Evolutionary conservation across 345 rosid genomes (phyloP).

Genomic region (Brassica rapa): DNA sequence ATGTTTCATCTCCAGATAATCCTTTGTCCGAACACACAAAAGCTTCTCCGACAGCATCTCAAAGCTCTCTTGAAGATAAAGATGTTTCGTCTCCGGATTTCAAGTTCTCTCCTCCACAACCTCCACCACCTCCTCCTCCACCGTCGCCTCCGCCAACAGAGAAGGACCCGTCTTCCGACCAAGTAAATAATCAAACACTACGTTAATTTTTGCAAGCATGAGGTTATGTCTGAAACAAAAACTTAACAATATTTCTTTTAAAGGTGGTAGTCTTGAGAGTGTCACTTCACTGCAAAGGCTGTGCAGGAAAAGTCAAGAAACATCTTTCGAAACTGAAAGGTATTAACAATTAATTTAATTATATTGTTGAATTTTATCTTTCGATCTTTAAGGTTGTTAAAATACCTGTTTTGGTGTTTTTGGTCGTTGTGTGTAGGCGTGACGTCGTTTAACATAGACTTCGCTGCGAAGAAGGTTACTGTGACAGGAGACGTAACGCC

Average conservation of each 20-base stretch:
- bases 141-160: slow-evolving; percentile 44
- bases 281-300: slow-evolving; percentile 92
- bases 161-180: slow-evolving; percentile 30
- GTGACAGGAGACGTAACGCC: slow-evolving; percentile 82
- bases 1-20: slow-evolving; percentile 46
- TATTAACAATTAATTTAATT: neutral
- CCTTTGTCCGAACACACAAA: slow-evolving; percentile 41
- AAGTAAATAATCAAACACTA: slow-evolving; percentile 13
- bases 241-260: neutral
- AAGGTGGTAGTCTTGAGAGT: slow-evolving; percentile 93
- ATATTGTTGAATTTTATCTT: neutral
- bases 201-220: neutral
- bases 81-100: slow-evolving; percentile 33
- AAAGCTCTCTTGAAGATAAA: slow-evolving; percentile 33
- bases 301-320: slow-evolving; percentile 86
- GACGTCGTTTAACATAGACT: slow-evolving; percentile 82
- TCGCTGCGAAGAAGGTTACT: slow-evolving; percentile 87
- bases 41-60: slow-evolving; percentile 42
- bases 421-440: slow-evolving; percentile 59
- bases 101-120: slow-evolving; percentile 46
- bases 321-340: slow-evolving; percentile 93
- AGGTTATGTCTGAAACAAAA: neutral
- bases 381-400: neutral
- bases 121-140: slow-evolving; percentile 53
- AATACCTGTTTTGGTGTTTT: slow-evolving; percentile 8